Evolutionary conservation across 75 land plant genomes (phyloP), one percentile per base, ranked within the genome.

Genomic region (Azolla pinnata): DNA sequence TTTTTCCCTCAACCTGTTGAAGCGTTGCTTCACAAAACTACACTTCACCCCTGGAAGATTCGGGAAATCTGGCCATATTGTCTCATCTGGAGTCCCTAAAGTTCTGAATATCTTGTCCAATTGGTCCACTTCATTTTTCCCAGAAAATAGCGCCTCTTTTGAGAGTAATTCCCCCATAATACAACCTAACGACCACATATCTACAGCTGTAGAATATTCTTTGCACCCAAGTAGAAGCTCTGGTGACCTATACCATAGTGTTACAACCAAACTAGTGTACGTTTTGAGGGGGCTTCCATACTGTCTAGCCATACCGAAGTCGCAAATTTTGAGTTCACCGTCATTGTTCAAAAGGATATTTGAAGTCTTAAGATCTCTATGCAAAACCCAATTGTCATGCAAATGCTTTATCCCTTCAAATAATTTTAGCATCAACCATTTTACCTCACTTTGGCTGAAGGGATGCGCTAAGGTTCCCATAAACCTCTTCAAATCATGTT

Each of bases 201-300:
- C 99, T 69, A 95, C 72, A n/a, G 99, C 88, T 21, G 97, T 86
- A 50, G 96, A 89, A 57, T 95, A 95, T 46, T 90, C 69, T 59
- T 73, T 95, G 60, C 80, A 74, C 59, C 97, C 97, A 8, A 95
- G 56, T 5, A 95, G 76, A 48, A 95, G 84, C 68, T 95, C 99
- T 26, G 99, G 99, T 33, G 97, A 89, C 96, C 96, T 90, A 76
- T 95, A 95, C 99, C 99, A 95, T 21, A 95, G 72, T 57, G 99
- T 95, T 44, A 95, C 99, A 2, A 95, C 99, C 87, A 83, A 66
- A n/a, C 71, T 88, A 38, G 97, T 90, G 54, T 95, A 95, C 3
- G 90, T 80, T 67, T 86, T 95, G 64, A 95, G 60, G 24, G 99
- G 99, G 60, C 87, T 87, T 27, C 99, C 99, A 76, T 95, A 95